A percentile compares a stretch with the other conserved stretches of the same genome.
phyloP scores from a whole-genome alignment of 176 grass and related monocot species.

The Juncus effusus region DNA sequence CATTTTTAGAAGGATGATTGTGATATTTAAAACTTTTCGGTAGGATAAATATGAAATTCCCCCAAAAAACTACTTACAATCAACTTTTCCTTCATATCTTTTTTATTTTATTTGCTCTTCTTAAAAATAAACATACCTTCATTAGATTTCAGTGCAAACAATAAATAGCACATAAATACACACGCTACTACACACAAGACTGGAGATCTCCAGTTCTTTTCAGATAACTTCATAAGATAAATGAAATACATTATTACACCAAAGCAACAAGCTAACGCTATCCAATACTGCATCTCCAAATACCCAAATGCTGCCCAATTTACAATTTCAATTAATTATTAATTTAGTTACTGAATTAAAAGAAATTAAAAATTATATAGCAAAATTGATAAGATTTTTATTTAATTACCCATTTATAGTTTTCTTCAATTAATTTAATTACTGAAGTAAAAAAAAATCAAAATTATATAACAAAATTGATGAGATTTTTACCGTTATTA shows the following conservation, averaged over 20 bases:
- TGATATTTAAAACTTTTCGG: too few relatives aligned
- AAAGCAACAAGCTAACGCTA: constrained; percentile 52
- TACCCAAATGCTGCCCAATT: constrained; percentile 58
- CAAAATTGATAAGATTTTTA: too few relatives aligned
- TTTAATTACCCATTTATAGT: too few relatives aligned
- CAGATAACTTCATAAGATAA: constrained; percentile 42
- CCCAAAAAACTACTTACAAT: too few relatives aligned
- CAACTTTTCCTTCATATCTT: too few relatives aligned
- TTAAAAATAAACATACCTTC: constrained; percentile 38
- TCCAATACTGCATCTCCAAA: constrained; percentile 83
- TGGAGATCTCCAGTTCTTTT: constrained; percentile 25
- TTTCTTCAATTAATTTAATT: background rate
- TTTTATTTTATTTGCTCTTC: too few relatives aligned
- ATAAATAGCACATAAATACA: constrained; percentile 31
- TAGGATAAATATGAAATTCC: too few relatives aligned
- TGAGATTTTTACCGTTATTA: constrained; percentile 49
- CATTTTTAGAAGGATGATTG: too few relatives aligned
- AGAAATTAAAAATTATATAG: background rate
- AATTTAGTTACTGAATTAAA: constrained; percentile 13
- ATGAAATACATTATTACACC: constrained; percentile 64
- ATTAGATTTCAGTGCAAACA: constrained; percentile 43
- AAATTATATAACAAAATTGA: background rate
- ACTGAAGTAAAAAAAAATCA: background rate
- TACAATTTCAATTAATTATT: background rate
- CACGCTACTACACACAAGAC: constrained; percentile 32